Base-by-base conservation (phyloP, 495 filamentous ascomycete genomes). In the Xylaria sp. region DNA sequence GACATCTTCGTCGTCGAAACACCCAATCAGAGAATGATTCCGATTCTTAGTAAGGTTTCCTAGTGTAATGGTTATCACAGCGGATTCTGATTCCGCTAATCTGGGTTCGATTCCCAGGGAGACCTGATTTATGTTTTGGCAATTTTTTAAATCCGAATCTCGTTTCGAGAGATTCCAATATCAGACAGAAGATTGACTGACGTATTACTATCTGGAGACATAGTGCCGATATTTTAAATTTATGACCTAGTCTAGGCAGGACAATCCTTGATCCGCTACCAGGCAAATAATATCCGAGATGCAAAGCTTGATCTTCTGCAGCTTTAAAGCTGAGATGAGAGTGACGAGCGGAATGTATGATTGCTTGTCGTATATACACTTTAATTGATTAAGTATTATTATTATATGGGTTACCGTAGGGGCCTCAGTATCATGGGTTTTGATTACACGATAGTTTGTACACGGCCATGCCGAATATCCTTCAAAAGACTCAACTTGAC, bases 401-500 rank as follows among this genome's bases (percentile, higher is more conserved):
- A 55, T 55, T 55, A 31, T 31, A 31, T 29, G 14, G 19, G 26
- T 5, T 21, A 50, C 19, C 24, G 6, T 14, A 55, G 26, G 12
- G 26, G 31, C 24, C 21, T 55, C 24, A 29, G 50, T 15, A 53
- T 31, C 14, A 55, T 29, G 52, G 12, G 24, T 55, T 31, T 55
- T 37, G 21, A 3, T 50, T 71, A 68, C 64, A 70, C 59, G 26
- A 70, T 19, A 48, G 69, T 68, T 26, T 67, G 70, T 17, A 78
- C 75, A 31, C 77, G 71, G 19, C 75, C 73, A n/a, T 71, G 71
- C 24, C 67, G 65, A 17, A 79, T 76, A 55, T 77, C 67, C 52
- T 72, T 79, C 6, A 71, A 61, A 8, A 68, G 35, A 57, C 63
- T 61, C 43, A 83, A 53, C 69, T 79, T 76, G 66, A 72, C 52